Evolutionary conservation across 192 early-diverging fungal genomes (phyloP), one percentile per base, ranked within the genome.

Genomic region (Coemansia sp.): DNA sequence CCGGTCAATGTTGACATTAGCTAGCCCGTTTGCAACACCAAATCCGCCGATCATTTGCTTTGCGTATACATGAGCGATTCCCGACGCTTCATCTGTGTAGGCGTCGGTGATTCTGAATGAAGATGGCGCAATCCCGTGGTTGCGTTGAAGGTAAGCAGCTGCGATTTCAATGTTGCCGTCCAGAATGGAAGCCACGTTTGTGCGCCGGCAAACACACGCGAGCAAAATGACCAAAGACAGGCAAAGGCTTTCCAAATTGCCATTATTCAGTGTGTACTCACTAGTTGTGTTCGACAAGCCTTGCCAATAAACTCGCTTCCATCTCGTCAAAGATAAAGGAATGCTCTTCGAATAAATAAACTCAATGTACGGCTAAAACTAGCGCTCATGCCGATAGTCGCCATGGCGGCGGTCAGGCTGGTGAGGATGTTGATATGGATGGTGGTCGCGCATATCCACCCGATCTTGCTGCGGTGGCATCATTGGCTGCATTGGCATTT

Each of bases 41-140:
- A 92, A 48, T 11, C 89, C 93, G 59, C 90, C 66, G 41, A 87
- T 66, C 8, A 82, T 61, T 66, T 97, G 95, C 48, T 88, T 87
- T 13, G 92, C 66, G 69, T 95, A 90, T 11, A 95, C 89, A 70
- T 95, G 93, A n/a, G 92, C 89, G 7, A 95, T 75, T 20, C 87
- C 88, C n/a, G 86, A 89, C 66, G 87, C 85, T 9, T 86, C 75
- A 11, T 90, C 89, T 15, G 72, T 82, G 74, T 93, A 91, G 11
- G 85, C 71, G 72, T 87, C 86, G 54, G 90, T 86, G 59, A 93
- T 85, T 17, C 82, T 63, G 59, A 85, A 38, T 0, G 55, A 52
- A 9, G 34, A 57, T 2, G 65, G 33, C 1, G 19, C 14, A n/a
- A 76, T 76, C 0, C 48, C 55, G 62, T 70, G 68, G 9, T 22